Percentiles rank a stretch among this genome's conserved stretches.
phyloP scores from a whole-genome alignment of 2,329 filamentous ascomycete species.

The Dothideomycetes sp. region DNA sequence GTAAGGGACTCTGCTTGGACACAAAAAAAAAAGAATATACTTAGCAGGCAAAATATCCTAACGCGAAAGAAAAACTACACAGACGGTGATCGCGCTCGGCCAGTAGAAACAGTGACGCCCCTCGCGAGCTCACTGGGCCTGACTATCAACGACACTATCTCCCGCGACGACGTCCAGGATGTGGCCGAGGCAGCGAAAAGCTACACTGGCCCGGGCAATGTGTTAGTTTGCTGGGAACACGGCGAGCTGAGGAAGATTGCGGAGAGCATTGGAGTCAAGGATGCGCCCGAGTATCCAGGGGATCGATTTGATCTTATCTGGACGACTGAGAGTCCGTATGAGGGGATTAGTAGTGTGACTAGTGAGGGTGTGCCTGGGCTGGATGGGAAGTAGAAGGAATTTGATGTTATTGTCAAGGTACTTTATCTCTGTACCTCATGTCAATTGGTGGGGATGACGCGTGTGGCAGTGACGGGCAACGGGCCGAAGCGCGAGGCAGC shows the following conservation, averaged over 20 bases:
- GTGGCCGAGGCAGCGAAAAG: slow-evolving; percentile 39
- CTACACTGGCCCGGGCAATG: slow-evolving; percentile 42
- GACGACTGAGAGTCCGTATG: not conserved
- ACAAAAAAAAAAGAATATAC: slow-evolving; percentile 27
- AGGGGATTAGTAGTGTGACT: not conserved
- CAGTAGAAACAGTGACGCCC: slow-evolving; percentile 39
- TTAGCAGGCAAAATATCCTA: too few species aligned
- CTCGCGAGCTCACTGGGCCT: slow-evolving; percentile 45
- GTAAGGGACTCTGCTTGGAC: slow-evolving; percentile 17
- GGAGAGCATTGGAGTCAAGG: not conserved
- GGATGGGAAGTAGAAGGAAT: not conserved
- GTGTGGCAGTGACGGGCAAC: too few species aligned
- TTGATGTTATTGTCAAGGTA: not conserved
- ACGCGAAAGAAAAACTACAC: too few species aligned
- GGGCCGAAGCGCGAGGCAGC: too few species aligned
- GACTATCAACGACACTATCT: slow-evolving; percentile 44
- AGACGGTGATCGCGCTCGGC: not conserved
- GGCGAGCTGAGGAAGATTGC: slow-evolving; percentile 6
- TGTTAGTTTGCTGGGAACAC: slow-evolving; percentile 55
- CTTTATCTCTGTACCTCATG: not conserved
- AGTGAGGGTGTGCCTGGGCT: not conserved
- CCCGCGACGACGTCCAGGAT: slow-evolving; percentile 44
- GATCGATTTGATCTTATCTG: not conserved
- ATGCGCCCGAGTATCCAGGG: not conserved
- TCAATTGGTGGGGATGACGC: too few species aligned